Evolutionary conservation across 176 grass and related monocot genomes (phyloP).

Genomic region (Leersia perrieri): DNA sequence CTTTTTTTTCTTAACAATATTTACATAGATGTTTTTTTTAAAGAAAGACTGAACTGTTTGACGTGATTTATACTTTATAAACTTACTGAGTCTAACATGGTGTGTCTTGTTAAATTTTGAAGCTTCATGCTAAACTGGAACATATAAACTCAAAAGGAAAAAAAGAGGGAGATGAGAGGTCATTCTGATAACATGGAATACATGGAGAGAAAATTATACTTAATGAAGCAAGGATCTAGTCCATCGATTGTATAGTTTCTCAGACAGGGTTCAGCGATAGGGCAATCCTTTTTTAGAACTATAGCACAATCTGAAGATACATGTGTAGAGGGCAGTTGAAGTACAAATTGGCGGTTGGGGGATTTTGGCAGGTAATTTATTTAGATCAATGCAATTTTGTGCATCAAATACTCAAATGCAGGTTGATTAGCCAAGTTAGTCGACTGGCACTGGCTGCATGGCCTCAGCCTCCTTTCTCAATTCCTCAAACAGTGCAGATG

Average conservation of each 20-base stretch:
- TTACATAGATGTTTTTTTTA: too few species aligned
- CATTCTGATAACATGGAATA: neutral
- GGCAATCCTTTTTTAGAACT: too few species aligned
- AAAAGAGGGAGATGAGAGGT: neutral
- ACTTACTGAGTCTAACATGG: too few species aligned
- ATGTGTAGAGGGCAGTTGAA: neutral
- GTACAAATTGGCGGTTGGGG: neutral
- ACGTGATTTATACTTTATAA: too few species aligned
- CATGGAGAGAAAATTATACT: neutral
- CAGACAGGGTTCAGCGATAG: neutral
- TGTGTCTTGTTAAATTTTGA: too few species aligned
- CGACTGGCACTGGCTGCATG: constrained; percentile 72
- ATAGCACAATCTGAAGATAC: neutral
- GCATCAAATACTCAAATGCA: neutral
- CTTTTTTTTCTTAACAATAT: too few species aligned
- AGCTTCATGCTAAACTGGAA: neutral
- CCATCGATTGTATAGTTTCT: neutral
- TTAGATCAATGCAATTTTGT: neutral
- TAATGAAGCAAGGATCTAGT: neutral
- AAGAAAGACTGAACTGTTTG: too few species aligned
- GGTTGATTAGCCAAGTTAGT: constrained; percentile 39
- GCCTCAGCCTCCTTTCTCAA: constrained; percentile 76
- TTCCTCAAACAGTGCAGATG: constrained; percentile 69
- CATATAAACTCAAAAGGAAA: neutral
- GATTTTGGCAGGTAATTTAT: neutral